phyloP scores from a whole-genome alignment of 495 filamentous ascomycete genomes.

The Tuber borchii region DNA sequence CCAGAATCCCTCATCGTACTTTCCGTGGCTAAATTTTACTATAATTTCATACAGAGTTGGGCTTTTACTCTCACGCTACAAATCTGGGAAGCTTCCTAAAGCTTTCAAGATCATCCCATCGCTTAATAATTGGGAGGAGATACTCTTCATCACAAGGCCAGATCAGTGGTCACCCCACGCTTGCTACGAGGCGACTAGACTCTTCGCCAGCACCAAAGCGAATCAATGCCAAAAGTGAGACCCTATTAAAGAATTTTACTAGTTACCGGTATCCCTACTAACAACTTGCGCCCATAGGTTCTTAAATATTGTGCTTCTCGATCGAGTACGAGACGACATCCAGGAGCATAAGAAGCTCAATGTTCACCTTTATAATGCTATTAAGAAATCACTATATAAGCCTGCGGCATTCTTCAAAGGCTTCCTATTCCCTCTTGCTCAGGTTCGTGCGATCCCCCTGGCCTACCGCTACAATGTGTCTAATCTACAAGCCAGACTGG shows the following conservation, averaged over 20 bases:
- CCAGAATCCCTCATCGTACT: not conserved
- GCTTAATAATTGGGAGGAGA: constrained; percentile 80
- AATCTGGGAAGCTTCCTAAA: constrained; percentile 89
- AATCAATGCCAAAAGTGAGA: constrained; percentile 56
- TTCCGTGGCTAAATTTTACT: not conserved
- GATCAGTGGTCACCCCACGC: constrained; percentile 84
- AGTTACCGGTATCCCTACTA: not conserved
- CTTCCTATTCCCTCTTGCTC: constrained; percentile 79
- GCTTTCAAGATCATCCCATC: constrained; percentile 95
- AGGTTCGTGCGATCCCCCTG: constrained; percentile 3
- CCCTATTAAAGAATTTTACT: not conserved
- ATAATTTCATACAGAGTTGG: constrained; percentile 56
- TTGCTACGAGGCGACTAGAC: constrained; percentile 73
- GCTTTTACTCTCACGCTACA: constrained; percentile 81
- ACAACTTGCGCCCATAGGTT: constrained; percentile 47
- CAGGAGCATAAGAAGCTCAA: constrained; percentile 84
- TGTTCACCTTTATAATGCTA: constrained; percentile 83
- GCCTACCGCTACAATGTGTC: too few relatives aligned
- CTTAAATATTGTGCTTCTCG: constrained; percentile 71
- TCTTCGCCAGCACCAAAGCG: constrained; percentile 80
- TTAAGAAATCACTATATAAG: constrained; percentile 92
- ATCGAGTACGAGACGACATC: constrained; percentile 82
- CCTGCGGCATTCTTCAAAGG: constrained; percentile 96
- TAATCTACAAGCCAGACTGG: constrained; percentile 51
- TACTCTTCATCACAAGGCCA: constrained; percentile 72